phyloP scores from a whole-genome alignment of 1,139 yeast genomes.

The Saccharomycopsis crataegensis region DNA sequence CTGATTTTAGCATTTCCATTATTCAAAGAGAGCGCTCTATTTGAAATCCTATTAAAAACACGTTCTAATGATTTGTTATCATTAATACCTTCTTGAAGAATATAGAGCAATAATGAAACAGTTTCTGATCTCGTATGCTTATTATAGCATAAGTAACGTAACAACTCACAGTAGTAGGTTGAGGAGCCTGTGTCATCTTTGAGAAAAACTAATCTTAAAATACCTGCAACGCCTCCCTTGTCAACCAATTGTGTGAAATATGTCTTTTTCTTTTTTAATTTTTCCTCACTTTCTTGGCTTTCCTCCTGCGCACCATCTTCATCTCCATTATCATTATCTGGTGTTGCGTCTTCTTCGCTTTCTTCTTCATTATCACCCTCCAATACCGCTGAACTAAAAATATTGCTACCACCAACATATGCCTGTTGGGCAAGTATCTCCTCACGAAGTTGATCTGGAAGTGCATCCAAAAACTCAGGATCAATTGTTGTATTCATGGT shows the following conservation, averaged over 20 bases:
- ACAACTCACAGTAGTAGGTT: constrained; percentile 49
- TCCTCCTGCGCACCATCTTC: constrained; percentile 6
- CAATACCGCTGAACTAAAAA: constrained; percentile 21
- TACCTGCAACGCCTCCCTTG: constrained; percentile 65
- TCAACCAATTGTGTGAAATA: constrained; percentile 65
- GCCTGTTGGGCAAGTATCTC: constrained; percentile 69
- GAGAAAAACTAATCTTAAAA: constrained; percentile 63
- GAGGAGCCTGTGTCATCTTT: constrained; percentile 37
- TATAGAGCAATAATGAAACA: constrained; percentile 58
- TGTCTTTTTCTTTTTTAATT: constrained; percentile 34
- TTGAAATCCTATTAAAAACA: constrained; percentile 52
- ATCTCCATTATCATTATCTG: constrained; percentile 15
- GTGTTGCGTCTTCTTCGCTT: constrained; percentile 21
- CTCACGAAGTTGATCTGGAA: constrained; percentile 67
- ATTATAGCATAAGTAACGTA: constrained; percentile 63
- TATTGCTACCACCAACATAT: constrained; percentile 25
- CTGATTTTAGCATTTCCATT: constrained; percentile 20
- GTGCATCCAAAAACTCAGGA: constrained; percentile 73
- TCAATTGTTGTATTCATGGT: constrained; percentile 50
- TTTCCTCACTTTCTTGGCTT: constrained; percentile 20
- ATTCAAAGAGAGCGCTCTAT: constrained; percentile 26
- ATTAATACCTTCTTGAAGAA: constrained; percentile 66
- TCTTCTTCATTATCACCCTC: constrained; percentile 28
- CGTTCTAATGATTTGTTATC: constrained; percentile 58
- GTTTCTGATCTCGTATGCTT: constrained; percentile 76